These are phyloP conservation scores for Trichophyton schoenleinii DNA, from an alignment of 2,329 filamentous ascomycete genomes.

Conservation along the genomic window DNA sequence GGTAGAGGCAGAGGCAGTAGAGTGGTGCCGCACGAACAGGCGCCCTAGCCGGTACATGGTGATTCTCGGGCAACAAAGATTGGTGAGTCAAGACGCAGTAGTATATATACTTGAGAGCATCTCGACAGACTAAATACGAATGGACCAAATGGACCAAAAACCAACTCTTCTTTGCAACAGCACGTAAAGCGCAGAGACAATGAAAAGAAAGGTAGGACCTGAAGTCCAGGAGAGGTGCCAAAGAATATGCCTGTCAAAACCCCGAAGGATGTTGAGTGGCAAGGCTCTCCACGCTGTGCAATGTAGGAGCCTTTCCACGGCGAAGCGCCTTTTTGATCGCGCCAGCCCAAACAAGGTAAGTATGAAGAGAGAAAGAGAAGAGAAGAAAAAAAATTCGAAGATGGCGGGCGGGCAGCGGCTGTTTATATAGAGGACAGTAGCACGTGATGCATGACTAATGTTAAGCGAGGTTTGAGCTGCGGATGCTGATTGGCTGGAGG, in stretches of 20 bases:
- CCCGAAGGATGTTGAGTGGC: conserved; percentile 39
- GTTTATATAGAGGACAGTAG: conserved; percentile 22
- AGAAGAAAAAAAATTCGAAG: conserved; percentile 21
- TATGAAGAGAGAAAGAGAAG: conserved; percentile 37
- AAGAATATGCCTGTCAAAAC: conserved; percentile 40
- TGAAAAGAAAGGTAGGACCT: conserved; percentile 28
- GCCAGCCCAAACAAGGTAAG: conserved; percentile 40
- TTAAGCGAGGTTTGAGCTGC: conserved; percentile 19
- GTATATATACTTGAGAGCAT: background rate
- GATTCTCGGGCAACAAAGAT: background rate
- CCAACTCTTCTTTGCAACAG: conserved; percentile 26
- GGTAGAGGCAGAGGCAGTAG: background rate
- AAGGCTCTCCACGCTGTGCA: conserved; percentile 44
- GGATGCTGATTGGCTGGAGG: conserved; percentile 11
- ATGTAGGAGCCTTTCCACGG: conserved; percentile 42
- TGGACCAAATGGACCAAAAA: too few species aligned
- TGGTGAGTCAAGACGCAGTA: background rate
- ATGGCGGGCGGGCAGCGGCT: conserved; percentile 11
- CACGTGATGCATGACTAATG: conserved; percentile 16
- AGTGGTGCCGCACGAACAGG: background rate
- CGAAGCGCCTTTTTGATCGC: conserved; percentile 36
- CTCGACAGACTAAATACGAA: background rate
- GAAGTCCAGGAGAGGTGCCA: conserved; percentile 29
- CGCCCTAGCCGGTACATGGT: background rate
- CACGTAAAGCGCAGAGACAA: conserved; percentile 26